These are phyloP conservation scores for Rubia occidens DNA, from an alignment of 305 asterid genomes.

Conservation along the genomic window DNA sequence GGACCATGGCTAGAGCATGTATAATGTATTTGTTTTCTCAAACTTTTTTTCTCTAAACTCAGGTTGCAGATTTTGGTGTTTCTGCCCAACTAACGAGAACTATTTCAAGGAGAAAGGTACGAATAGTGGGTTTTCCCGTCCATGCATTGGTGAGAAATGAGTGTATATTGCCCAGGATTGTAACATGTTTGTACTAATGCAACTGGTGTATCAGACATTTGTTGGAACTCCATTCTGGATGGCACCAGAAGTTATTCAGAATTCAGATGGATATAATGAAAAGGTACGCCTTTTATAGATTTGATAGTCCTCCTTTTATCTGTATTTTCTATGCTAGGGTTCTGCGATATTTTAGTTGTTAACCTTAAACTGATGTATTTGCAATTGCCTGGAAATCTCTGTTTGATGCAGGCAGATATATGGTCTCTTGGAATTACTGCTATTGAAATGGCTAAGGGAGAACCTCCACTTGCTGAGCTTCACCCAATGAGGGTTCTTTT, in stretches of 20 bases:
- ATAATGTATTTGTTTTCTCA: constrained; percentile 5
- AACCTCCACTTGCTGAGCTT: constrained; percentile 95
- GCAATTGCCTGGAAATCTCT: constrained; percentile 14
- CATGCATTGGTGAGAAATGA: background rate
- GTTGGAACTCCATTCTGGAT: constrained; percentile 99
- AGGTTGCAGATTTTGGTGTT: constrained; percentile 99
- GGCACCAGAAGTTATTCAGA: constrained; percentile 99
- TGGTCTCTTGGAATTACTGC: constrained; percentile 97
- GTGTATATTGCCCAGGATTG: background rate
- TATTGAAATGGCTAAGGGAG: constrained; percentile 96
- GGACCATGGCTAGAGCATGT: background rate
- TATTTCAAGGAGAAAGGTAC: constrained; percentile 88
- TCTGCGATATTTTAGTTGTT: background rate
- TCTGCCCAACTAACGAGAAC: constrained; percentile 92
- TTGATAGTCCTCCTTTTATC: constrained; percentile 7
- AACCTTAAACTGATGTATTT: constrained; percentile 7
- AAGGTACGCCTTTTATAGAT: constrained; percentile 41
- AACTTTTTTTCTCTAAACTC: constrained; percentile 13
- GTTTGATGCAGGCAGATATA: constrained; percentile 80
- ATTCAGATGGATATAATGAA: constrained; percentile 95
- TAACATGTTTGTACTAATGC: constrained; percentile 37
- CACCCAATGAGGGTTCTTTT: constrained; percentile 98
- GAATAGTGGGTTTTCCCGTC: constrained; percentile 2
- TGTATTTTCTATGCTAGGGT: constrained; percentile 1
- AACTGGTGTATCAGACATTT: constrained; percentile 64